Base-by-base conservation (phyloP, 1,284 basidiomycete genomes). In the Cryptococcus sp. region DNA sequence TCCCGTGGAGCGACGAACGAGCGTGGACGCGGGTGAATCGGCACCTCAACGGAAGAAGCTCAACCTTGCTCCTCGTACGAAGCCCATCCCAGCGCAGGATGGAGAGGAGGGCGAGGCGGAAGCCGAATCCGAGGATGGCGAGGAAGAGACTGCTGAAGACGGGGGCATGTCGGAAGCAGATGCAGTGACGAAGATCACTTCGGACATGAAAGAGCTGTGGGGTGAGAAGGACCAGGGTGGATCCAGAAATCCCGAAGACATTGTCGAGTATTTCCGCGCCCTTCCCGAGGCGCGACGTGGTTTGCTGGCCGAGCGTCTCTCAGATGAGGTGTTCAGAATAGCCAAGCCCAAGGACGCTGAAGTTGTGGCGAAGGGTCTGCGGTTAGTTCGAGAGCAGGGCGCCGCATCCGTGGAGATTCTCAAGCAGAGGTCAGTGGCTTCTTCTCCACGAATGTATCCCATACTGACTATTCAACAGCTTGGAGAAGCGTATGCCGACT, bases 321-420 rank as follows among this genome's bases (percentile, higher is more conserved):
- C 86, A 47, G 93, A 98, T 75, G 94, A 90, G 23, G 88, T 93
- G 62, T 85, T 86, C 54, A 91, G 92, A 78, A 89, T 95, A 78
- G 85, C 86, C 67, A 96, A 94, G 81, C 85, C 88, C 75, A 83
- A 85, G n/a, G 90, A 93, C 63, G 91, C 90, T 38, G 82, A 86
- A 70, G 82, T 93, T 45, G 87, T 94, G 15, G 84, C 86, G 6
- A 71, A 69, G 55, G 76, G 75, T 71, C 78, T 79, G 22, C 83
- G 82, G 46, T 84, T 82, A 6, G 79, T 81, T 38, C 54, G 82
- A 78, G 66, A 87, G 84, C 80, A 82, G 79, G 62, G 79, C 84
- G 60, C 85, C 81, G 73, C 82, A 2, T 62, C 84, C 1, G 52
- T 80, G 0, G 83, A 83, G 15, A 78, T 83, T 7, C 85, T 92